A percentile compares a stretch with the other conserved stretches of the same genome.
Conservation (phyloP, 768 basidiomycete species). For the Serendipita sp. region DNA sequence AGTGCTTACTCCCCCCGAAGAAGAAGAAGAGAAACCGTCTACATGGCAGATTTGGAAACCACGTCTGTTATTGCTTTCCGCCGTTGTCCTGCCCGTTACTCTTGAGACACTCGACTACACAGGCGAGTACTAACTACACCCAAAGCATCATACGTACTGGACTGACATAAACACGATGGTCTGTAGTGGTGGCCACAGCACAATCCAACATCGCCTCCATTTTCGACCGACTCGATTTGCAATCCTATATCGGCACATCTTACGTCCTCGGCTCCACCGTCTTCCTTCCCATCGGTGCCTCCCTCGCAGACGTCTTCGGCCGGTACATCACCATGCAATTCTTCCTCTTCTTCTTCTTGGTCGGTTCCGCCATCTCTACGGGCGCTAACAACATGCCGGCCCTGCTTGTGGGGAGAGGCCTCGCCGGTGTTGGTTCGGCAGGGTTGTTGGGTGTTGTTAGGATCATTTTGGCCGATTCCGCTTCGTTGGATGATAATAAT, state of each 20-base stretch:
- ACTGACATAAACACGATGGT: neutral
- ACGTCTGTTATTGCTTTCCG: slow-evolving; percentile 9
- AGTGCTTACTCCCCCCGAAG: neutral
- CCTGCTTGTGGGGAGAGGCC: too few species aligned
- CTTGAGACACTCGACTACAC: slow-evolving; percentile 27
- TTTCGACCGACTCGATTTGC: slow-evolving; percentile 10
- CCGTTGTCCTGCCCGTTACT: slow-evolving; percentile 26
- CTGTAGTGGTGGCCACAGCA: slow-evolving; percentile 34
- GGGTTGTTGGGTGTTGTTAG: too few species aligned
- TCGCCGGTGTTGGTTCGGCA: too few species aligned
- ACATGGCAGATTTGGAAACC: neutral
- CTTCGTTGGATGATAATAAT: slow-evolving; percentile 22
- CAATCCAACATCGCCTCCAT: slow-evolving; percentile 32
- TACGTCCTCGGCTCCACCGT: too few species aligned
- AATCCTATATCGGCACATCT: too few species aligned
- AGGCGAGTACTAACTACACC: slow-evolving; percentile 9
- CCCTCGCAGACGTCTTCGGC: slow-evolving; percentile 34
- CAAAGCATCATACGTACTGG: slow-evolving; percentile 7
- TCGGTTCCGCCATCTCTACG: slow-evolving; percentile 20
- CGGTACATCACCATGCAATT: slow-evolving; percentile 32
- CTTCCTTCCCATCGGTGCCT: slow-evolving; percentile 27
- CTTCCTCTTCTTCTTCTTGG: slow-evolving; percentile 27
- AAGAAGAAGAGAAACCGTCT: neutral
- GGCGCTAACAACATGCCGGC: too few species aligned
- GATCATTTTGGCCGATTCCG: slow-evolving; percentile 26